Base-by-base conservation (phyloP, 2,329 filamentous ascomycete species). In the Ploettnerulaceae sp. region DNA sequence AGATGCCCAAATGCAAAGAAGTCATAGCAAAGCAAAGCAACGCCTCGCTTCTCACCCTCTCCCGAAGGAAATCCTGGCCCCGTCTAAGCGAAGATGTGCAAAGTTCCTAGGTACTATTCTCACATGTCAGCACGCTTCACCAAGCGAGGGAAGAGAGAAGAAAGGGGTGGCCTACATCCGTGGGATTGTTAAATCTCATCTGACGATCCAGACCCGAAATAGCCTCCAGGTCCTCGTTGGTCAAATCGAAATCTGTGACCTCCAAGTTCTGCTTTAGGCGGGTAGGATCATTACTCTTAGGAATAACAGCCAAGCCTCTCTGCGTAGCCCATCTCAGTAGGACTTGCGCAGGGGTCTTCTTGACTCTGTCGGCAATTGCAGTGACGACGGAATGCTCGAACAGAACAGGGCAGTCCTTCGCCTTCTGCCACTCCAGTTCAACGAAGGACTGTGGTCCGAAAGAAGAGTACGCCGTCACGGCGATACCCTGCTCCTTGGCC, bases 321-420 rank as follows among this genome's bases (percentile, higher is more conserved):
- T 94, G 88, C 12, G 89, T 94, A 17, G 88, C 81, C 89, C 89
- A 95, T 59, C 89, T 79, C 57, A 95, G 75, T 51, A 95, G 75
- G 21, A 95, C 75, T 75, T 95, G 89, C 12, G 86, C 84, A 5
- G 87, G 75, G 7, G 82, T 81, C 73, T 85, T 88, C 65, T 71
- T 71, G 62, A 87, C 73, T 72, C 86, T 89, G 60, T 74, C 66
- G 14, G 87, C 82, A 52, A 90, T 75, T 39, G 60, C 64, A 58
- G 75, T 79, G 66, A 95, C 73, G 43, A 74, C 68, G 15, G 76
- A 68, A 66, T 88, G 77, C 63, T 89, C 75, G 64, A 94, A 84
- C 48, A 94, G 75, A 43, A 85, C 77, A 11, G 79, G 74, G 9
- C 81, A 75, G 55, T 77, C 74, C 56, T 77, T 70, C 21, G 85